Percentiles rank a stretch among this genome's conserved stretches.
Conservation (phyloP, 1,284 basidiomycete species). For the Ceratobasidium sp. region DNA sequence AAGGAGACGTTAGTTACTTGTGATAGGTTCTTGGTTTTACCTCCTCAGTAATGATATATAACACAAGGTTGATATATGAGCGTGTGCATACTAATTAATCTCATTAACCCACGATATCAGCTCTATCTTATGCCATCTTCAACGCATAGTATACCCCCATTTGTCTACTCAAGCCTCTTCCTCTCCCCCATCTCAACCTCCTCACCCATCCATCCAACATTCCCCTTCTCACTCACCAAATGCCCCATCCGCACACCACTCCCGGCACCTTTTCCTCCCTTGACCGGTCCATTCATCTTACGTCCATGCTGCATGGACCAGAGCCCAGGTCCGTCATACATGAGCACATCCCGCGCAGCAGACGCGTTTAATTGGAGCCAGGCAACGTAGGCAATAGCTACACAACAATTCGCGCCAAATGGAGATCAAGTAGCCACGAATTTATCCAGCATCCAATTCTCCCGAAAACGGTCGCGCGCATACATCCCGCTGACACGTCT, state of each 20-base stretch:
- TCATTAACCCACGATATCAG: constrained; percentile 21
- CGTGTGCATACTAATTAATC: not conserved
- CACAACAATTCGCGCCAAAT: not conserved
- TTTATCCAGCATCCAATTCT: constrained; percentile 9
- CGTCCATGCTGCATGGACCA: constrained; percentile 82
- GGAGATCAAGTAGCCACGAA: not conserved
- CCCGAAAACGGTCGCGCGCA: constrained; percentile 15
- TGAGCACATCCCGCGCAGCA: constrained; percentile 75
- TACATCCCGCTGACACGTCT: not conserved
- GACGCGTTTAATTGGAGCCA: constrained; percentile 93
- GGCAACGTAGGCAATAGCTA: constrained; percentile 92
- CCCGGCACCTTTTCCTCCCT: constrained; percentile 57
- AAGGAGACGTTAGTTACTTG: no score
- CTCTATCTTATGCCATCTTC: not conserved
- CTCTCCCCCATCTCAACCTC: constrained; percentile 73
- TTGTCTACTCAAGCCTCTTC: constrained; percentile 72
- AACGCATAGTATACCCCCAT: not conserved
- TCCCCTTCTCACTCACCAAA: constrained; percentile 60
- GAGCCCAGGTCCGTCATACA: constrained; percentile 89
- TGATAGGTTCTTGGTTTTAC: no score
- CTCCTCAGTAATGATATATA: no score
- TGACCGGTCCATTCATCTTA: constrained; percentile 71
- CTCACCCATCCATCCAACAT: constrained; percentile 57
- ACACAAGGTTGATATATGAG: not conserved
- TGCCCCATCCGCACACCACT: constrained; percentile 58